Percentiles rank a stretch among this genome's conserved stretches.
Evolutionary conservation across 2,329 filamentous ascomycete genomes (phyloP).

Genomic region (Podosphaera xanthii): DNA sequence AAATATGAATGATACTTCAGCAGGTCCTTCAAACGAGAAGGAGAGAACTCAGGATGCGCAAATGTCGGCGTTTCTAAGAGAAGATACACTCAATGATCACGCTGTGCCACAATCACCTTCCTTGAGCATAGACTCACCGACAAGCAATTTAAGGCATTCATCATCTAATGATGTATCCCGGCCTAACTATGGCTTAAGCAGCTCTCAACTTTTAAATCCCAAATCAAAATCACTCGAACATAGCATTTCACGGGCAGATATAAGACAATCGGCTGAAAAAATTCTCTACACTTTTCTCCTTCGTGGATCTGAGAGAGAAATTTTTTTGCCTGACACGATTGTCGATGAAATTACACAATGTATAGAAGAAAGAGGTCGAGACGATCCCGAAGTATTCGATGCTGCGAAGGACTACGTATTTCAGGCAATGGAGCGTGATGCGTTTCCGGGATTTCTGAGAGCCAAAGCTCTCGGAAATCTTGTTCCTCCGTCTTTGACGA

Average conservation of each 20-base stretch:
- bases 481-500: constrained; percentile 71
- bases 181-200: constrained; percentile 33
- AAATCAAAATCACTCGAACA: constrained; percentile 69
- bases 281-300: constrained; percentile 96
- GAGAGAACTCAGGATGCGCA: constrained; percentile 68
- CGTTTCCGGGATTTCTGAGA: constrained; percentile 89
- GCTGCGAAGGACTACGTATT: constrained; percentile 97
- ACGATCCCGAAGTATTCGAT: constrained; percentile 94
- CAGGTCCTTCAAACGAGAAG: constrained; percentile 36
- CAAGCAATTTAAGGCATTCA: constrained; percentile 21
- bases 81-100: constrained; percentile 30
- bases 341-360: constrained; percentile 64
- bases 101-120: constrained; percentile 25
- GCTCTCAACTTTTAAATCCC: constrained; percentile 36
- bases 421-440: constrained; percentile 97
- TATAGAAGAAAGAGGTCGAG: constrained; percentile 76
- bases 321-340: constrained; percentile 74
- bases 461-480: constrained; percentile 92
- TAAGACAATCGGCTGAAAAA: constrained; percentile 85
- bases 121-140: background rate
- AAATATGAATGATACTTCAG: constrained; percentile 37
- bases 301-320: constrained; percentile 87
- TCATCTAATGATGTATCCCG: constrained; percentile 23
- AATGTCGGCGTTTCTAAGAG: constrained; percentile 72
- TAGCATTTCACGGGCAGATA: constrained; percentile 69